These are phyloP conservation scores for Fusarium denticulatum DNA, from an alignment of 2,329 filamentous ascomycete species.

Conservation along the genomic window DNA sequence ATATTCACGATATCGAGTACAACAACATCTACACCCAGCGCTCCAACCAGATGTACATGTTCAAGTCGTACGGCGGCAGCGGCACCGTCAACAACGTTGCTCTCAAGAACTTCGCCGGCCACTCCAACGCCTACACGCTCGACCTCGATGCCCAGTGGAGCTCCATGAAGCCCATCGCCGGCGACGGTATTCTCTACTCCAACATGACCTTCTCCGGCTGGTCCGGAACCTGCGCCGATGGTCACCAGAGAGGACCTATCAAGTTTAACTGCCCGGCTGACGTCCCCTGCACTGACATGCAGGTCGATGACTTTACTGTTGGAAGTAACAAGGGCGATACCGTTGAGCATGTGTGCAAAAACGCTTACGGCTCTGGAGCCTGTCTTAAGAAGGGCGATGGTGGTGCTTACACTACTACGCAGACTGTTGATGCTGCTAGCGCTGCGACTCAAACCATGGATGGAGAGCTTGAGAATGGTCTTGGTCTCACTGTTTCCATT, in stretches of 20 bases:
- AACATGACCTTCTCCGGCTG: slow-evolving; percentile 37
- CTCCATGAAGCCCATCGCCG: slow-evolving; percentile 22
- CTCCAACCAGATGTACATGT: slow-evolving; percentile 40
- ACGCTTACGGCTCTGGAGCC: slow-evolving; percentile 30
- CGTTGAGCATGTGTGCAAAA: slow-evolving; percentile 30
- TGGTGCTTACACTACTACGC: slow-evolving; percentile 22
- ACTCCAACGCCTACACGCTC: slow-evolving; percentile 36
- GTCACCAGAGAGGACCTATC: slow-evolving; percentile 29
- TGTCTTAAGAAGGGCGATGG: slow-evolving; percentile 23
- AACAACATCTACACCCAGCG: slow-evolving; percentile 36
- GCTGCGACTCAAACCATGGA: slow-evolving; percentile 25
- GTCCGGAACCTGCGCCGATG: slow-evolving; percentile 34
- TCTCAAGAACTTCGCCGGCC: slow-evolving; percentile 34
- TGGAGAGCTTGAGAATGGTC: slow-evolving; percentile 20
- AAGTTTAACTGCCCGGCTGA: slow-evolving; percentile 36
- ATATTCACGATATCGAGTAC: slow-evolving; percentile 33
- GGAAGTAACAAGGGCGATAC: slow-evolving; percentile 22
- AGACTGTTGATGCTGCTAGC: slow-evolving; percentile 19
- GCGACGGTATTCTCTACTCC: slow-evolving; percentile 30
- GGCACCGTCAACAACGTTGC: slow-evolving; percentile 34
- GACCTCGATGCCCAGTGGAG: slow-evolving; percentile 34
- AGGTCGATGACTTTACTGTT: slow-evolving; percentile 31
- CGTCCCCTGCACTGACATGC: slow-evolving; percentile 34
- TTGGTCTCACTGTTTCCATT: slow-evolving; percentile 29
- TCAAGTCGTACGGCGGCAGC: slow-evolving; percentile 37